Evolutionary conservation across 345 rosid genomes (phyloP).

Genomic region (Anacardium occidentale): DNA sequence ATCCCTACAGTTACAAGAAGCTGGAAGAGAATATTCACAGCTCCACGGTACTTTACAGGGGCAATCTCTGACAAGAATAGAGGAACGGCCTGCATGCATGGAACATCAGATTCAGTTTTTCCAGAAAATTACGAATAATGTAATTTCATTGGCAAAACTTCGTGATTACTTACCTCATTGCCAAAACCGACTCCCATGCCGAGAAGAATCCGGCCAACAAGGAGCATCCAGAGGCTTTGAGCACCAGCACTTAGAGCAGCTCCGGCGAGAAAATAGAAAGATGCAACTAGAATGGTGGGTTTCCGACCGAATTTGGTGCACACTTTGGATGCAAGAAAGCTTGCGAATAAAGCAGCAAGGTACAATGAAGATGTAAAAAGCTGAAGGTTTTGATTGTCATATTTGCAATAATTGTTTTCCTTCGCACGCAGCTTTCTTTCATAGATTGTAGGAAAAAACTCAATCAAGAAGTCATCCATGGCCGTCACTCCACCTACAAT

Average conservation of each 20-base stretch:
- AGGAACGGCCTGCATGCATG: constrained; percentile 50
- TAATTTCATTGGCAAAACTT: background rate
- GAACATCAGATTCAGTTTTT: background rate
- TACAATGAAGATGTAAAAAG: constrained; percentile 54
- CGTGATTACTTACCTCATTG: constrained; percentile 31
- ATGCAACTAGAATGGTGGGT: constrained; percentile 43
- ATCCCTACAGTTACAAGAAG: constrained; percentile 58
- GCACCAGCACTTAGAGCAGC: constrained; percentile 27
- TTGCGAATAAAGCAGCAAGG: constrained; percentile 42
- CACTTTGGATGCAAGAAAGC: constrained; percentile 36
- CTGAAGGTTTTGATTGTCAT: constrained; percentile 40
- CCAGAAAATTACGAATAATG: background rate
- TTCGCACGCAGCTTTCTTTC: constrained; percentile 35
- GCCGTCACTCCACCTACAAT: constrained; percentile 51
- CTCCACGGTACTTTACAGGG: constrained; percentile 53
- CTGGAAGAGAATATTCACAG: constrained; percentile 55
- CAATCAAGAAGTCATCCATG: constrained; percentile 50
- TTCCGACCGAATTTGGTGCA: constrained; percentile 43
- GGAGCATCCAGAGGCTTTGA: constrained; percentile 29
- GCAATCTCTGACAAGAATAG: constrained; percentile 68
- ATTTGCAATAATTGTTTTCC: constrained; percentile 58
- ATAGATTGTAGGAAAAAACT: constrained; percentile 43
- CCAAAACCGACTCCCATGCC: constrained; percentile 51
- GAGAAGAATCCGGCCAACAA: constrained; percentile 39
- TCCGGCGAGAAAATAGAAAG: constrained; percentile 34